Evolutionary conservation across 2,329 filamentous ascomycete species (phyloP), one percentile per base, ranked within the genome.

Genomic region (Periconia sp.): DNA sequence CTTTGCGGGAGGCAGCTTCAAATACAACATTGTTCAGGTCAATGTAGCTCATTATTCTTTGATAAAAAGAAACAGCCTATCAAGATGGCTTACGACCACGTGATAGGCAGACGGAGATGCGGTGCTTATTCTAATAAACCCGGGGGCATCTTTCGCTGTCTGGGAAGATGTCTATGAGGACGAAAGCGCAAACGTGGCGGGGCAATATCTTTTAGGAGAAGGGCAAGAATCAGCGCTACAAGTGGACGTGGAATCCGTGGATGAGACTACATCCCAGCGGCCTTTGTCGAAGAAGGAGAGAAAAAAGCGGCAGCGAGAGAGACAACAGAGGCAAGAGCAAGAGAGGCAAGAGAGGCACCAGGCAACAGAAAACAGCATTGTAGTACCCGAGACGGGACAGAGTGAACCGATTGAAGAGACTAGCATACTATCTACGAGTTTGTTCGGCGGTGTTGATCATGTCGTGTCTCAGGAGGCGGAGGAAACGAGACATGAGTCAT

Each of bases 101-200:
- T n/a, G n/a, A n/a, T n/a, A n/a, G n/a, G n/a, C 23, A 25, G 16
- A 29, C 24, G 28, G 29, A 5, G 45, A 48, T 36, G 40, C 45
- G 4, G 18, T 48, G 4, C 19, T 48, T 24, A 35, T 48, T 21
- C 19, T 48, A 23, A 43, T 26, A 19, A 43, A 40, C 18, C 44
- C 44, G 2, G 16, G n/a, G 8, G 26, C 19, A 11, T 15, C 26
- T n/a, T 46, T 46, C 30, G 43, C 37, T 3, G 19, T 29, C 8
- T 46, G 43, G 43, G 15, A 39, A 5, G 22, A n/a, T 3, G 18
- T 19, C 7, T 35, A 19, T 8, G 23, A 25, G 23, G 23, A 12
- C 23, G 23, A 25, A 25, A 25, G 12, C 7, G 23, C 12, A 12
- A 12, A 25, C 12, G 23, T 12, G 12, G 23, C n/a, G 9, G 8